Percentiles rank a stretch among this genome's conserved stretches.
phyloP scores from a whole-genome alignment of 495 filamentous ascomycete genomes.

The Aspergillus affinis region DNA sequence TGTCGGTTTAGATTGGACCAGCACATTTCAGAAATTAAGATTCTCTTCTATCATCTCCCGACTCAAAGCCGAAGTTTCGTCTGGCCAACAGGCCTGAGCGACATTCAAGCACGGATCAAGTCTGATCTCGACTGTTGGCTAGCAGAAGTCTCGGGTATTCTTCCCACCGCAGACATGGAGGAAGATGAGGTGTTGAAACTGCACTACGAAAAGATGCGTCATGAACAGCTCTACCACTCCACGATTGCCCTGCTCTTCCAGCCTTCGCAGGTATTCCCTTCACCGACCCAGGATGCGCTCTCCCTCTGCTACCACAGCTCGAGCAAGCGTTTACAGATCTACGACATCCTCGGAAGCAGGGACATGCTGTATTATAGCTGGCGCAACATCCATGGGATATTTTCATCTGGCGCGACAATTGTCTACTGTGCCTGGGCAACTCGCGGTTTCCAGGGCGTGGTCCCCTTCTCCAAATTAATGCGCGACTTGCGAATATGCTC shows the following conservation, averaged over 20 bases:
- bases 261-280: slow-evolving; percentile 23
- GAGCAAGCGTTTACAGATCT: slow-evolving; percentile 22
- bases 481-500: slow-evolving; percentile 28
- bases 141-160: slow-evolving; percentile 2
- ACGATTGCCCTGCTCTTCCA: slow-evolving; percentile 22
- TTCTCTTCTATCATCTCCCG: slow-evolving; percentile 25
- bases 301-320: slow-evolving; percentile 20
- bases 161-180: slow-evolving; percentile 3
- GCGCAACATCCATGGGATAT: slow-evolving; percentile 29
- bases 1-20: slow-evolving; percentile 20
- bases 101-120: slow-evolving; percentile 20
- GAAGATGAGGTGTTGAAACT: slow-evolving; percentile 7
- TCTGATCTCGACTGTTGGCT: slow-evolving; percentile 21
- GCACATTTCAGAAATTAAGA: slow-evolving; percentile 28
- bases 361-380: slow-evolving; percentile 25
- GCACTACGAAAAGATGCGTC: slow-evolving; percentile 16
- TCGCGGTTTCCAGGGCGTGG: slow-evolving; percentile 15
- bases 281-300: slow-evolving; percentile 19
- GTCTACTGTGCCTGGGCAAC: slow-evolving; percentile 27
- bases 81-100: slow-evolving; percentile 18
- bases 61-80: slow-evolving; percentile 13
- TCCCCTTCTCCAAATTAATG: slow-evolving; percentile 22
- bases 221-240: slow-evolving; percentile 21
- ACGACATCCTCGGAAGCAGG: slow-evolving; percentile 16
- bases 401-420: slow-evolving; percentile 26